These are phyloP conservation scores for Aspergillus quadricinctus DNA, from an alignment of 2,329 filamentous ascomycete species.

Conservation along the genomic window DNA sequence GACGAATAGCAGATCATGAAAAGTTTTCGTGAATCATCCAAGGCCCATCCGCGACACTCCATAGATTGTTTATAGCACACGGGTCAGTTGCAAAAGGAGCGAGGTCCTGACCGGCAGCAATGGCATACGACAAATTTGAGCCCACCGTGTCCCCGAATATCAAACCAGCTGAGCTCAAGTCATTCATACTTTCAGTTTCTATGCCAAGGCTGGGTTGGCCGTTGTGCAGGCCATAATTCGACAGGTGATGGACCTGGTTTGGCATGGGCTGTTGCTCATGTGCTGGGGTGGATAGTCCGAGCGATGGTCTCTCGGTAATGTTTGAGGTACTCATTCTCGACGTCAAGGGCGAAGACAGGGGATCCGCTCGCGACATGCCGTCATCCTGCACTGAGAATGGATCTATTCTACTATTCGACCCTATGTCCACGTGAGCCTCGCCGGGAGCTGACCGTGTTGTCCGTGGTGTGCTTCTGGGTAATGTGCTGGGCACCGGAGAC, in stretches of 20 bases:
- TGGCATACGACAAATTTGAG: not conserved
- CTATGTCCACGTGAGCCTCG: not conserved
- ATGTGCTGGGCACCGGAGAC: not conserved
- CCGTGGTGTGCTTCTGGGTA: not conserved
- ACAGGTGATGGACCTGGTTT: not conserved
- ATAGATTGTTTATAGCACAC: constrained; percentile 21
- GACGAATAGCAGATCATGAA: constrained; percentile 1
- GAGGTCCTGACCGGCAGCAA: not conserved
- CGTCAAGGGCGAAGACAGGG: not conserved
- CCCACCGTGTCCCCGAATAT: not conserved
- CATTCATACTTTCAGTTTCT: not conserved
- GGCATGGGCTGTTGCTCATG: not conserved
- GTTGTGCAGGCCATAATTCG: not conserved
- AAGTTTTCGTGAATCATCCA: constrained; percentile 30
- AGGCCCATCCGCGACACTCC: constrained; percentile 31
- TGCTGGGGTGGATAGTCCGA: not conserved
- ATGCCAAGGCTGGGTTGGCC: not conserved
- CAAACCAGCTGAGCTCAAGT: not conserved
- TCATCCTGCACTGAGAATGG: not conserved
- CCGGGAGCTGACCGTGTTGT: not conserved
- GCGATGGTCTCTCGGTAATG: not conserved
- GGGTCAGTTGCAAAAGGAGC: constrained; percentile 1
- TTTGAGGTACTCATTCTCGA: not conserved
- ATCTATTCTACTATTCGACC: not conserved
- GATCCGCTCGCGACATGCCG: not conserved